A percentile compares a stretch with the other conserved stretches of the same genome.
Conservation (phyloP, 768 basidiomycete genomes). For the Mycena latifolia region DNA sequence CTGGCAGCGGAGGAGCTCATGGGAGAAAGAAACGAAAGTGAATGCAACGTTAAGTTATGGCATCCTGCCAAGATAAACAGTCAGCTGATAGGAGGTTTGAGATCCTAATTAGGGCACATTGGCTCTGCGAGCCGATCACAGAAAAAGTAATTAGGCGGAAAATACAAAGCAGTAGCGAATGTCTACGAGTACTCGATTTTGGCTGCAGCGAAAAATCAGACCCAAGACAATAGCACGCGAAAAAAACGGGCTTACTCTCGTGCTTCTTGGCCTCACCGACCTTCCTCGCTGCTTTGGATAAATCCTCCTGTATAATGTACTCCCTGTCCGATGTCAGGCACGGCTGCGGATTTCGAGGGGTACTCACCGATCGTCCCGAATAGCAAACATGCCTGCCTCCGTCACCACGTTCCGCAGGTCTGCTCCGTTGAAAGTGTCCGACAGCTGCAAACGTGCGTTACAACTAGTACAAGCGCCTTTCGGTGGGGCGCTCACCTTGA, state of each 20-base stretch:
- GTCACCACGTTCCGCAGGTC: slow-evolving; percentile 96
- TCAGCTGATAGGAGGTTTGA: slow-evolving; percentile 28
- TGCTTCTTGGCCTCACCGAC: slow-evolving; percentile 98
- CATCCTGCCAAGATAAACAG: too few species aligned
- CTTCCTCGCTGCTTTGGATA: slow-evolving; percentile 96
- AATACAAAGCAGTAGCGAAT: slow-evolving; percentile 7
- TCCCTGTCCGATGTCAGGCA: slow-evolving; percentile 62
- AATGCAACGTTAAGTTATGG: neutral
- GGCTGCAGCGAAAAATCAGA: slow-evolving; percentile 47
- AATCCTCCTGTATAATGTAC: slow-evolving; percentile 93
- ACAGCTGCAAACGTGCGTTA: slow-evolving; percentile 61
- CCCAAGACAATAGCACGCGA: slow-evolving; percentile 12
- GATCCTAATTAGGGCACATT: slow-evolving; percentile 9
- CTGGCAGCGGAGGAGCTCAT: slow-evolving; percentile 13
- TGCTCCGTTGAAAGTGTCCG: slow-evolving; percentile 96
- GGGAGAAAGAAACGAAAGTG: neutral
- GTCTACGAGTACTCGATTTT: slow-evolving; percentile 64
- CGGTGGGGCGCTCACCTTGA: slow-evolving; percentile 74
- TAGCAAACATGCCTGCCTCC: slow-evolving; percentile 98
- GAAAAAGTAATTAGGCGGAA: neutral
- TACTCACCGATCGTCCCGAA: slow-evolving; percentile 89
- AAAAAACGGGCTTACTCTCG: slow-evolving; percentile 75
- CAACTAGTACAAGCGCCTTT: slow-evolving; percentile 9
- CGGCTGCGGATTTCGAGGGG: neutral
- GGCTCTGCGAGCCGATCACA: neutral